phyloP scores from a whole-genome alignment of 1,284 basidiomycete species.

The Naganishia albida region DNA sequence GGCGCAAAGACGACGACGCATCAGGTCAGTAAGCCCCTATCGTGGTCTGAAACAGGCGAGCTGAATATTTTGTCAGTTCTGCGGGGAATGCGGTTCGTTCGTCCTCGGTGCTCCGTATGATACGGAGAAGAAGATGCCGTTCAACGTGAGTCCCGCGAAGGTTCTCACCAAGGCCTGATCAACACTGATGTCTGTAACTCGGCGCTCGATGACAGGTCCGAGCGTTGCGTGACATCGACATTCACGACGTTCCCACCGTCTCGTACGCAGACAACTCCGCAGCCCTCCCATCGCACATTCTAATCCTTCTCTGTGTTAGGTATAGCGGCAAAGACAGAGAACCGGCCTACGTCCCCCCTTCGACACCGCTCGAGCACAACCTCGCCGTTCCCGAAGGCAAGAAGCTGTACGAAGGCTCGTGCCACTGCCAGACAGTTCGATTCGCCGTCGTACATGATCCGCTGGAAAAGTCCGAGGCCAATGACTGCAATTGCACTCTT shows the following conservation, averaged over 20 bases:
- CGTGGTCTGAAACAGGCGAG: too few relatives aligned
- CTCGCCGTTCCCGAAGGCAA: conserved; percentile 33
- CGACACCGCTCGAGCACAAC: conserved; percentile 12
- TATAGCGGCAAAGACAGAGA: conserved; percentile 32
- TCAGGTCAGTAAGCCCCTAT: conserved; percentile 29
- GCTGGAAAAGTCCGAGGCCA: conserved; percentile 24
- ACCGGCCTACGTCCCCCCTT: conserved; percentile 30
- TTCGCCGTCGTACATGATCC: conserved; percentile 34
- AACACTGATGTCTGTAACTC: too few relatives aligned
- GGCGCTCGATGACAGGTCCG: conserved; percentile 33
- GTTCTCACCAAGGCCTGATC: too few relatives aligned
- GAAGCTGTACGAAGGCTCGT: conserved; percentile 33
- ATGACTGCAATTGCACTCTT: conserved; percentile 37
- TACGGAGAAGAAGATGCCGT: conserved; percentile 23
- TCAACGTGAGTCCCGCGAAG: conserved; percentile 31
- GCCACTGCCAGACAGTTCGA: conserved; percentile 37
- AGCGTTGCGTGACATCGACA: conserved; percentile 34
- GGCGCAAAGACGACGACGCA: conserved; percentile 32
- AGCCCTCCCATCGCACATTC: background rate
- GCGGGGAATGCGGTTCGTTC: conserved; percentile 34
- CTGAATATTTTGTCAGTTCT: conserved; percentile 29
- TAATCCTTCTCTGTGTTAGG: conserved; percentile 1
- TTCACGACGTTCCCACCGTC: conserved; percentile 32
- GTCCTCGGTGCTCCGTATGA: conserved; percentile 15
- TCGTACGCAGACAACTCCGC: conserved; percentile 26